phyloP scores from a whole-genome alignment of 2,329 filamentous ascomycete species.

The Pleurostoma richardsiae region DNA sequence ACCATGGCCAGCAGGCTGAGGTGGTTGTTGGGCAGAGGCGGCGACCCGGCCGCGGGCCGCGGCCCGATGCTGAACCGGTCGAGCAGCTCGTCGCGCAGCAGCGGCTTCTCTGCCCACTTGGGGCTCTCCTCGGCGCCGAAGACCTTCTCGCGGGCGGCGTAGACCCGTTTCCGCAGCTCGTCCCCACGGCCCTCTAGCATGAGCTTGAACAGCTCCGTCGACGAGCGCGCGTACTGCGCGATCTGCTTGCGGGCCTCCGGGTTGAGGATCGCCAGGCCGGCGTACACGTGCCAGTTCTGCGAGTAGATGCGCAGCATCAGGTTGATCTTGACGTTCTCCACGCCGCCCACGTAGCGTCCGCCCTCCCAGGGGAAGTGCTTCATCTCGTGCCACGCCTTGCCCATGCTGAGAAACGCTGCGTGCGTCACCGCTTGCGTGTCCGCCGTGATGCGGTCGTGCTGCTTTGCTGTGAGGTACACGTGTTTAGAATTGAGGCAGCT shows the following conservation, averaged over 20 bases:
- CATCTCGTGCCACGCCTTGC: conserved; percentile 94
- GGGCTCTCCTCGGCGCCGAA: conserved; percentile 65
- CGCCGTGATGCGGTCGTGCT: conserved; percentile 95
- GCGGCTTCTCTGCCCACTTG: conserved; percentile 55
- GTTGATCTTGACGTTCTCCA: conserved; percentile 99
- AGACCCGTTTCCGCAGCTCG: conserved; percentile 70
- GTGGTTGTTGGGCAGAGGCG: conserved; percentile 81
- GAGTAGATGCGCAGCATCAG: conserved; percentile 94
- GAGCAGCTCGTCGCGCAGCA: conserved; percentile 79
- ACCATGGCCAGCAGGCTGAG: conserved; percentile 92
- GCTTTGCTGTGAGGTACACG: conserved; percentile 78
- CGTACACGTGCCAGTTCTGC: conserved; percentile 99
- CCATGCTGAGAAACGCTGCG: conserved; percentile 95
- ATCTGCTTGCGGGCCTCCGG: conserved; percentile 90
- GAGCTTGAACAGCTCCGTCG: conserved; percentile 92
- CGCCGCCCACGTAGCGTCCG: conserved; percentile 90
- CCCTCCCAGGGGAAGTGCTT: conserved; percentile 96
- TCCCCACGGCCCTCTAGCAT: conserved; percentile 83
- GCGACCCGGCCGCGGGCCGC: conserved; percentile 30
- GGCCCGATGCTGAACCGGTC: conserved; percentile 84
- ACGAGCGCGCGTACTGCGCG: conserved; percentile 84
- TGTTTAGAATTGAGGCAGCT: conserved; percentile 79
- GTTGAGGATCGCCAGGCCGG: conserved; percentile 93
- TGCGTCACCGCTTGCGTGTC: conserved; percentile 98
- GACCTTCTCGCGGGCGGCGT: conserved; percentile 60